Conservation (phyloP, 2,329 filamentous ascomycete genomes). For the Fusarium concolor region DNA sequence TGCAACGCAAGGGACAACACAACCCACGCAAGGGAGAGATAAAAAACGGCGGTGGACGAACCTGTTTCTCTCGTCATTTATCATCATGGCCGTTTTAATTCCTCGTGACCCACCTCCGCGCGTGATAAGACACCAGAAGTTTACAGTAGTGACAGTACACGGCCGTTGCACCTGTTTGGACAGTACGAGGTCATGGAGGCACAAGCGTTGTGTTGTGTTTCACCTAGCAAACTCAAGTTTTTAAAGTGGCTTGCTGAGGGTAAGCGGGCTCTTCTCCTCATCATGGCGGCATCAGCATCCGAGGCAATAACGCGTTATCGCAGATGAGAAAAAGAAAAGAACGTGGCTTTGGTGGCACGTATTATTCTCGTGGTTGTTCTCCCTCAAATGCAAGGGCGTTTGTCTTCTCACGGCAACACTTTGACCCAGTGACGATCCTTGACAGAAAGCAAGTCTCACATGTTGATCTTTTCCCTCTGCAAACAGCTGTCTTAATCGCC, state of each 20-base stretch:
- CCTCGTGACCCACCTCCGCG: not conserved
- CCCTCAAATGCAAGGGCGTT: constrained; percentile 25
- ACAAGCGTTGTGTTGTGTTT: too few species aligned
- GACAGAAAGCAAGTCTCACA: not conserved
- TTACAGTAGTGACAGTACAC: too few species aligned
- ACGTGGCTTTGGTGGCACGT: too few species aligned
- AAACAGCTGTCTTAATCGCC: constrained; percentile 13
- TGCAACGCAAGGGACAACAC: constrained; percentile 9
- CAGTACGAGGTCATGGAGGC: not conserved
- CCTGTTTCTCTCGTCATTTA: not conserved
- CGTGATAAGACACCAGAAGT: not conserved
- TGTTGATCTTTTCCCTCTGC: constrained; percentile 22
- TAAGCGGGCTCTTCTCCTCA: too few species aligned
- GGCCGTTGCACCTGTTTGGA: not conserved
- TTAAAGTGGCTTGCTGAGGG: too few species aligned
- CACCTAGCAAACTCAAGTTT: too few species aligned
- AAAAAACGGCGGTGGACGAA: not conserved
- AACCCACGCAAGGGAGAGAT: constrained; percentile 14
- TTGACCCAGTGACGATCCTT: not conserved
- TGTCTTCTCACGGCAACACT: not conserved
- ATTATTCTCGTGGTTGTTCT: too few species aligned
- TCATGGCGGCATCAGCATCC: too few species aligned
- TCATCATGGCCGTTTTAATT: not conserved
- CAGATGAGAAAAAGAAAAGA: too few species aligned
- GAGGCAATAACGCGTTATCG: too few species aligned